Base-by-base conservation (phyloP, 192 early-diverging fungal species). In the Gamsiella multidivaricata region DNA sequence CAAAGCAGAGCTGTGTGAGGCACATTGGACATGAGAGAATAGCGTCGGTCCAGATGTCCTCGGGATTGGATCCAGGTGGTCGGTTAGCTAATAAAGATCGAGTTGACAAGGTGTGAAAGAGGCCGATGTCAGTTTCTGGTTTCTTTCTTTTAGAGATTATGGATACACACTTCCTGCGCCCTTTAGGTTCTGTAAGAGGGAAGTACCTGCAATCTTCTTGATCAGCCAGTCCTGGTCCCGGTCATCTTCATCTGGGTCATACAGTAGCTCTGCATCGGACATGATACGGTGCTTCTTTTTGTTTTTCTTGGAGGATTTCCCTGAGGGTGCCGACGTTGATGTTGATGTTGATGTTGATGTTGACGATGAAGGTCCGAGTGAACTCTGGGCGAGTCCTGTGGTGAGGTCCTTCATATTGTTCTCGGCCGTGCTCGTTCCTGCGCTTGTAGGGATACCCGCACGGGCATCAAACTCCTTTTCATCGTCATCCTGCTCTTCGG, bases 1-100 rank as follows among this genome's bases (percentile, higher is more conserved):
- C 86, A 60, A 84, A 86, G 60, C 90, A 90, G 0, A 91, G 54
- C 31, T 79, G 67, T 22, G 85, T 85, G 15, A 90, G 71, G 36
- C 90, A 91, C 81, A 89, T 69, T 3, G 90, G 90, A 47, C 90
- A 91, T 0, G 85, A 79, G 4, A 91, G 65, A 22, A 88, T 82
- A 5, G 90, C 88, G 36, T 90, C 89, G 12, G 85, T 87, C 56
- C 70, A 57, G 36, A 53, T 65, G 43, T 68, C 52, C 34, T 85
- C 39, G 31, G 43, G 32, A n/a, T 46, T 63, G 26, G 52, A 34
- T 50, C 52, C 47, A 20, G 45, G 37, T 33, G 53, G 74, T 37
- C 65, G 65, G 50, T 82, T 79, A 45, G 74, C 69, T 76, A 47
- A 50, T 34, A 46, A 37, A 32, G 47, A 42, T n/a, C n/a, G n/a